Conservation (phyloP, 2,329 filamentous ascomycete species). For the Penicillium sp. region DNA sequence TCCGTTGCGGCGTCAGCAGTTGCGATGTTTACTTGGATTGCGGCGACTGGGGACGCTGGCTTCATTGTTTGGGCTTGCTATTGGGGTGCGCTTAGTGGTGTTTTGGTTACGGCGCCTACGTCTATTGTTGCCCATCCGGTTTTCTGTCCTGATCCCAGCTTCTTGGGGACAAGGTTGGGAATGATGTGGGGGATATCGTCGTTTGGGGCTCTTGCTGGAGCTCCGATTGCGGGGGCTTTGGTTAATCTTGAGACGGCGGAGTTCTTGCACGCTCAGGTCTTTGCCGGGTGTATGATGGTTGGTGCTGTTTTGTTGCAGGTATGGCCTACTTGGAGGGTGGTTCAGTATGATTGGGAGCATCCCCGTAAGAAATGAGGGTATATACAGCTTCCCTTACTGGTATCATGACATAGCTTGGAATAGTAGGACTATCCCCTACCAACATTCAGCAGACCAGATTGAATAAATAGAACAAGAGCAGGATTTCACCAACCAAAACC, state of each 20-base stretch:
- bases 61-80: constrained; percentile 35
- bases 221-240: constrained; percentile 33
- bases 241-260: constrained; percentile 26
- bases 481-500: not conserved
- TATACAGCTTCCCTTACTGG: too few species aligned
- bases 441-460: too few species aligned
- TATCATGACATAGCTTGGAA: too few species aligned
- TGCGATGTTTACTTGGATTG: constrained; percentile 36
- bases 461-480: too few species aligned
- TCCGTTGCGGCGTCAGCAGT: constrained; percentile 24
- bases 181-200: constrained; percentile 39
- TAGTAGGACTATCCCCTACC: too few species aligned
- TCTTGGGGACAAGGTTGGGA: constrained; percentile 30
- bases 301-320: constrained; percentile 27
- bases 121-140: constrained; percentile 32
- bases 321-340: constrained; percentile 28
- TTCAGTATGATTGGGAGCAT: constrained; percentile 21
- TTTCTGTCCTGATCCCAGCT: constrained; percentile 27
- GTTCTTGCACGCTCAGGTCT: constrained; percentile 32
- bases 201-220: constrained; percentile 30
- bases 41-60: constrained; percentile 19
- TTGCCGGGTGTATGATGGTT: constrained; percentile 34
- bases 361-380: not conserved
- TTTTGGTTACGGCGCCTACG: constrained; percentile 31
- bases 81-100: constrained; percentile 32